Evolutionary conservation across 2,329 filamentous ascomycete genomes (phyloP).

Genomic region (Aspergillus alliaceus): DNA sequence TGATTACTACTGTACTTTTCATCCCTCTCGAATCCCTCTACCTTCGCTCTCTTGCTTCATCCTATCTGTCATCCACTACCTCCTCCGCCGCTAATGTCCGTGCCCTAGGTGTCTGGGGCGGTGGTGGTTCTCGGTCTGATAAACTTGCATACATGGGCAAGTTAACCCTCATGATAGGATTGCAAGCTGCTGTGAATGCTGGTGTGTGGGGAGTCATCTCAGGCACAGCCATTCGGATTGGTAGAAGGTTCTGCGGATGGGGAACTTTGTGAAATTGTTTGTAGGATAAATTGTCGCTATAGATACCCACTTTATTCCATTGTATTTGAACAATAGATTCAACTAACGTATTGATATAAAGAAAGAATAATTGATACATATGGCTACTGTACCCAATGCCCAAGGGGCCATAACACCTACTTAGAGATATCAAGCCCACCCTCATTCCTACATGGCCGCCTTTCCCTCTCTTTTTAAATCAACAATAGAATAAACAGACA

Average conservation of each 20-base stretch:
- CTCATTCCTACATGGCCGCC: too few relatives aligned
- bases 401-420: neutral
- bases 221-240: conserved; percentile 38
- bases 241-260: conserved; percentile 42
- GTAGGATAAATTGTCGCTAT: neutral
- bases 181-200: conserved; percentile 38
- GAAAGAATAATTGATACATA: neutral
- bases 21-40: conserved; percentile 43
- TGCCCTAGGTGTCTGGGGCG: conserved; percentile 33
- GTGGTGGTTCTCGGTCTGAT: conserved; percentile 31
- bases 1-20: conserved; percentile 39
- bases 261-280: conserved; percentile 26
- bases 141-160: conserved; percentile 38
- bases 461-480: too few relatives aligned
- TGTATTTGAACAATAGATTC: neutral
- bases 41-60: conserved; percentile 39
- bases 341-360: too few relatives aligned
- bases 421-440: too few relatives aligned
- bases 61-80: conserved; percentile 33
- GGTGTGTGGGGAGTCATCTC: conserved; percentile 40
- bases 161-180: conserved; percentile 35
- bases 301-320: neutral
- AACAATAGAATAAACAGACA: neutral
- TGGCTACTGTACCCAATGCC: neutral
- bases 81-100: conserved; percentile 32